Evolutionary conservation across 495 filamentous ascomycete species (phyloP), one percentile per base, ranked within the genome.

Genomic region (Polyplosphaeria fusca): DNA sequence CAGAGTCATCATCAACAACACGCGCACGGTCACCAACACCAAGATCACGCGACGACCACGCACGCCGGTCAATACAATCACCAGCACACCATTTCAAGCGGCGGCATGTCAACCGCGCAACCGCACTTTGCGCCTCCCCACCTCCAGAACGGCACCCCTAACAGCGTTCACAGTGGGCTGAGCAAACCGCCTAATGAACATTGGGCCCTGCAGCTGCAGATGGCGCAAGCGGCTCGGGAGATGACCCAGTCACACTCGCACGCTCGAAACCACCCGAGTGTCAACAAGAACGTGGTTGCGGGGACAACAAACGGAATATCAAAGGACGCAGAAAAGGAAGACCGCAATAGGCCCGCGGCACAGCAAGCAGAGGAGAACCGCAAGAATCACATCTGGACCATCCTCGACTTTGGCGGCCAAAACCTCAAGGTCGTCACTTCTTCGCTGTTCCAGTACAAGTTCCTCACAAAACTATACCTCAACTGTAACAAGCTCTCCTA

Each of bases 381-480:
- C 19, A 75, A 84, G 54, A 76, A 87, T 49, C 90, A 96, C 67
- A 85, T 89, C 62, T 97, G 93, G 93, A 77, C 86, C 63, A 87
- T 88, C 39, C 73, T 99, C 39, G 93, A 99, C 76, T 83, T 96
- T 65, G 91, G 91, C 65, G 93, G 91, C 0, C 94, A 96, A 74
- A 91, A 90, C 26, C 73, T 99, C 26, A 86, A 89, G 61, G 86
- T 86, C 35, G 77, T 97, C 16, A 80, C 91, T 1, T 70, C 80
- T 5, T 78, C 85, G 18, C 74, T 99, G 40, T 99, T 99, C 71
- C 74, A 79, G 57, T 61, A 96, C 72, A 76, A 72, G 16, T 96
- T 97, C 69, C 77, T 97, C 47, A 85, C 86, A 54, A 91, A 90
- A 67, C 77, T 99, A 20, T 95, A 93, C 68, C 82, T 98, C 28